A percentile compares a stretch with the other conserved stretches of the same genome.
Evolutionary conservation across 2,329 filamentous ascomycete genomes (phyloP).

Genomic region (Diaporthe sp.): DNA sequence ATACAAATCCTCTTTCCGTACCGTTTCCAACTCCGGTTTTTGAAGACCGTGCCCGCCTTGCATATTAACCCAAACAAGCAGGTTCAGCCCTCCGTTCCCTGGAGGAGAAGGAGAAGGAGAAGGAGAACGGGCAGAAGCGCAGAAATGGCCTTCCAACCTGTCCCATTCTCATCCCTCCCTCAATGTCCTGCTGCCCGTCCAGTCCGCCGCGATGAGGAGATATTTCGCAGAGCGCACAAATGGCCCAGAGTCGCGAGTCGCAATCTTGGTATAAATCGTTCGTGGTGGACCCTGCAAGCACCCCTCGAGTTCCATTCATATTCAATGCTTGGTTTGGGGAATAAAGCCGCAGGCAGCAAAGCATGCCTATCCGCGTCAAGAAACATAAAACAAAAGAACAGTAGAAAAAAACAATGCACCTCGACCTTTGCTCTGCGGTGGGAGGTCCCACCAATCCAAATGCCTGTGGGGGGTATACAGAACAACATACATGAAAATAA

Average conservation of each 20-base stretch:
- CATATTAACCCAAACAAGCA: conserved; percentile 35
- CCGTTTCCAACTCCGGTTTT: conserved; percentile 38
- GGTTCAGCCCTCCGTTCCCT: not conserved
- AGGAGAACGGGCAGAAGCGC: conserved; percentile 2
- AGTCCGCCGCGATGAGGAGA: conserved; percentile 22
- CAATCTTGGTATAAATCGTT: conserved; percentile 36
- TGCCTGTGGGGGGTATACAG: conserved; percentile 43
- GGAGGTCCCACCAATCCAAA: conserved; percentile 39
- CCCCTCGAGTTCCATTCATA: conserved; percentile 35
- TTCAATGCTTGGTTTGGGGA: conserved; percentile 30
- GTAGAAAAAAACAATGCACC: conserved; percentile 33
- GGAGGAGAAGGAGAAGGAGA: not conserved
- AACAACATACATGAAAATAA: conserved; percentile 39
- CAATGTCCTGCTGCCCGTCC: not conserved
- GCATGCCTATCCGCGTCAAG: conserved; percentile 16
- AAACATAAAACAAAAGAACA: conserved; percentile 10
- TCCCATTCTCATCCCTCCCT: not conserved
- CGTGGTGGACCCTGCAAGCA: conserved; percentile 14
- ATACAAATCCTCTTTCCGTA: conserved; percentile 31
- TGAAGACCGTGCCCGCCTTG: not conserved
- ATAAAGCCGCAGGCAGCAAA: conserved; percentile 27
- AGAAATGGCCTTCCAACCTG: not conserved
- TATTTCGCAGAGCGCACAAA: conserved; percentile 3
- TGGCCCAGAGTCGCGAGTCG: conserved; percentile 32
- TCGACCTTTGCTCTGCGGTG: conserved; percentile 38